Conservation (phyloP, 2,329 filamentous ascomycete genomes). For the Didymella keratinophila region DNA sequence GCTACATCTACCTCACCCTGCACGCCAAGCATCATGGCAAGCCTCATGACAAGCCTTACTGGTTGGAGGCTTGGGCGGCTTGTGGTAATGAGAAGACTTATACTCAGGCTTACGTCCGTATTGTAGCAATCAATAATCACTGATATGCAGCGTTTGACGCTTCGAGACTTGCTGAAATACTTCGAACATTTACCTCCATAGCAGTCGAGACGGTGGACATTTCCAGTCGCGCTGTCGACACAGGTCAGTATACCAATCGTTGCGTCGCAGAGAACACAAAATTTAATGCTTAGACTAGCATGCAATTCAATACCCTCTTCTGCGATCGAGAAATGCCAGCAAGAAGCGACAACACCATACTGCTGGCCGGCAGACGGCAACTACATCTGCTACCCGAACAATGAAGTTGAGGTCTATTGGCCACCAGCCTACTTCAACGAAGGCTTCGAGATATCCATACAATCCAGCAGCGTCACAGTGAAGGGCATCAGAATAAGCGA, state of each 20-base stretch:
- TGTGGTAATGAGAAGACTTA: slow-evolving; percentile 2
- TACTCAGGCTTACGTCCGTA: slow-evolving; percentile 3
- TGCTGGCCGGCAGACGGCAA: slow-evolving; percentile 33
- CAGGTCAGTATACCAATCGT: background rate
- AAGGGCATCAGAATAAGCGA: background rate
- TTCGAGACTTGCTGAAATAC: background rate
- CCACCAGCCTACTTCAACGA: slow-evolving; percentile 22
- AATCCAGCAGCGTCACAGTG: too few species aligned
- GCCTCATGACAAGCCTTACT: slow-evolving; percentile 7
- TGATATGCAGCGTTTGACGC: background rate
- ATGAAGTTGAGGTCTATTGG: slow-evolving; percentile 20
- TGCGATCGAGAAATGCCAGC: slow-evolving; percentile 24
- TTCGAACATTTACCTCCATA: background rate
- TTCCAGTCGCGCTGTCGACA: background rate
- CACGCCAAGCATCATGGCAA: slow-evolving; percentile 7
- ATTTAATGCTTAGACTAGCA: too few species aligned
- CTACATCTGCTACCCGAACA: slow-evolving; percentile 21
- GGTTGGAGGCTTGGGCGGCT: slow-evolving; percentile 3
- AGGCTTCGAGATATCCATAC: too few species aligned
- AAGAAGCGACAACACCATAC: slow-evolving; percentile 21
- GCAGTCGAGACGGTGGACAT: slow-evolving; percentile 10
- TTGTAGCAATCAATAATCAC: background rate
- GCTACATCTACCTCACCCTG: background rate
- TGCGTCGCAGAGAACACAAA: background rate
- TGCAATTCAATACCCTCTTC: too few species aligned